Base-by-base conservation (phyloP, 2,329 filamentous ascomycete genomes). In the Colletotrichum sp. region DNA sequence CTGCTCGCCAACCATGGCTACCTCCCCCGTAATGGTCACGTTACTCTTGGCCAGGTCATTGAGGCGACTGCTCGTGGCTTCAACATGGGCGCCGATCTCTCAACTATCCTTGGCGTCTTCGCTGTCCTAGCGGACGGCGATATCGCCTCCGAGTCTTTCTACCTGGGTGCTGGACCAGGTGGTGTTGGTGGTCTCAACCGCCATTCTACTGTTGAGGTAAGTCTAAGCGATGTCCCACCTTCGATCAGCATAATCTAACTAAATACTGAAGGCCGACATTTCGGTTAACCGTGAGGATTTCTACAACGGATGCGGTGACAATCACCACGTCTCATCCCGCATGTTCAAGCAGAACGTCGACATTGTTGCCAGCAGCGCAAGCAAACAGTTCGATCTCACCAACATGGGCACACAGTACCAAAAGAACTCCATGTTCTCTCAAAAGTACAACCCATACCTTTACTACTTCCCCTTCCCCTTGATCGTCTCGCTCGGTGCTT, bases 1-100 rank as follows among this genome's bases (percentile, higher is more conserved):
- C 83, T 86, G 1, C 80, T 88, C 16, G 84, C 85, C 10, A 88
- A 88, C 76, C 84, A 88, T 62, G 84, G 83, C 1, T 87, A 85
- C 73, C 82, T 88, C 24, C 84, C 84, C 1, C 86, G 83, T 60
- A 79, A 87, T 58, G 86, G 86, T 16, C 79, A 73, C 28, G 73
- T 75, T 58, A 75, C 58, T 36, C 34, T 75, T 10, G 73, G 70
- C 21, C 73, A 75, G 6, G 70, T 75, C 13, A 48, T 73, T 26
- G 73, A 75, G 26, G 73, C 73, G 8, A 60, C 70, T 9, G 70
- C 73, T 5, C 70, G 73, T 12, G 73, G 70, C 7, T 75, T 75
- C 10, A 75, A 73, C 64, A 73, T 75, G 73, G 70, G 16, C 1
- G 36, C 70, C 5, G 73, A 75, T 10, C 2, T 75, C 1, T 62